phyloP scores from a whole-genome alignment of 1,139 yeast genomes.

The Debaryomyces fabryi region DNA sequence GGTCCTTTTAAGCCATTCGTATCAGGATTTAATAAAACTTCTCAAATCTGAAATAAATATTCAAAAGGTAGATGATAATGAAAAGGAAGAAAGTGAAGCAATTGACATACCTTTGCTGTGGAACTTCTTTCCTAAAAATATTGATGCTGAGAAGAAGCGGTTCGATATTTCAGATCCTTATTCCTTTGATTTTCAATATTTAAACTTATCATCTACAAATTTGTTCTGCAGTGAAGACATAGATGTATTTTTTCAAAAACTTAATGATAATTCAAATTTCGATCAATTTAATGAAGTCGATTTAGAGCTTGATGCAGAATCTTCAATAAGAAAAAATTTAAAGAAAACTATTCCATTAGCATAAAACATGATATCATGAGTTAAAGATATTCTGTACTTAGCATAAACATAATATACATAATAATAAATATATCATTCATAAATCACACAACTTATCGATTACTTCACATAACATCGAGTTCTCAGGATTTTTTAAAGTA shows the following conservation, averaged over 20 bases:
- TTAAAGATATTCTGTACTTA: not conserved
- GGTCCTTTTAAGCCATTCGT: slow-evolving; percentile 19
- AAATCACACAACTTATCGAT: slow-evolving; percentile 16
- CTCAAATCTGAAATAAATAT: slow-evolving; percentile 18
- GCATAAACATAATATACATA: not conserved
- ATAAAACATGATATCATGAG: slow-evolving; percentile 3
- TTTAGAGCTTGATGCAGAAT: not conserved
- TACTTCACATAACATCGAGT: slow-evolving; percentile 13
- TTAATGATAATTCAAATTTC: slow-evolving; percentile 9
- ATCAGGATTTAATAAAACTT: slow-evolving; percentile 22
- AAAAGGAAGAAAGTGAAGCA: slow-evolving; percentile 13
- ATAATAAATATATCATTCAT: slow-evolving; percentile 4
- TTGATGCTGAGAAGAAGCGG: slow-evolving; percentile 22
- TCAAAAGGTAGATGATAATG: not conserved
- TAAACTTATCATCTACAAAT: slow-evolving; percentile 7
- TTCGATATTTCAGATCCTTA: slow-evolving; percentile 18
- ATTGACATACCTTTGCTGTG: slow-evolving; percentile 29
- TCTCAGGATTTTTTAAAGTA: slow-evolving; percentile 5
- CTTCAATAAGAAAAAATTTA: slow-evolving; percentile 5
- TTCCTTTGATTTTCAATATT: slow-evolving; percentile 10
- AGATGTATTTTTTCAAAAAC: slow-evolving; percentile 25
- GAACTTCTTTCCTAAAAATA: slow-evolving; percentile 27
- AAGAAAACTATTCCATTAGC: slow-evolving; percentile 14
- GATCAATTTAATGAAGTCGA: not conserved
- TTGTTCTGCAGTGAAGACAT: slow-evolving; percentile 25